Evolutionary conservation across 441 rosid genomes (phyloP).

Genomic region (Aquilaria agallochum): DNA sequence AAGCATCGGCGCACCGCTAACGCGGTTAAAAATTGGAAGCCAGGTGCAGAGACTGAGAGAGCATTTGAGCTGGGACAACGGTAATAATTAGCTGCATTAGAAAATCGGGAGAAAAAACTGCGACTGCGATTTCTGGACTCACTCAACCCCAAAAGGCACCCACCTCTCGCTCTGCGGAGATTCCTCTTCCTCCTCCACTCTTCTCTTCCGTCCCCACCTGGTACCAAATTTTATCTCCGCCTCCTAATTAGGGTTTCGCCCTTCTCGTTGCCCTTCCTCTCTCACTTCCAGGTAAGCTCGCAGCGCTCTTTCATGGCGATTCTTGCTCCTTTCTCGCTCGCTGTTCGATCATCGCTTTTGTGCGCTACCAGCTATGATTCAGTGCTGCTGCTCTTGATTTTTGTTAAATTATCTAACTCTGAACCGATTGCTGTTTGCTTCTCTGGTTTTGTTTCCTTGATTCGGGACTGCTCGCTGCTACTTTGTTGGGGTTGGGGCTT

Average conservation of each 20-base stretch:
- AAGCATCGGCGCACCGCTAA: too few species aligned
- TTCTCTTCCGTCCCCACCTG: constrained; percentile 6
- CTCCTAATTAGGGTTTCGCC: constrained; percentile 14
- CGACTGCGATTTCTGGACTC: too few species aligned
- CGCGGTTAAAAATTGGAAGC: too few species aligned
- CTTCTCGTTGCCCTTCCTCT: neutral
- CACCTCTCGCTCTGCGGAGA: too few species aligned
- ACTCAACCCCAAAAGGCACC: too few species aligned
- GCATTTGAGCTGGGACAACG: too few species aligned
- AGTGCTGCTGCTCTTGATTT: neutral
- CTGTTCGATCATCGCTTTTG: neutral
- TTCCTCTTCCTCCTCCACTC: constrained; percentile 3
- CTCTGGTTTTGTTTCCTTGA: neutral
- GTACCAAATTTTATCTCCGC: constrained; percentile 12
- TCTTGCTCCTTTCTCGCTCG: neutral
- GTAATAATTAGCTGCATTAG: too few species aligned
- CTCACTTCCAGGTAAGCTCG: constrained; percentile 18
- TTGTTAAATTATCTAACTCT: neutral
- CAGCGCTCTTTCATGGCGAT: neutral
- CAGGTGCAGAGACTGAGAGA: too few species aligned
- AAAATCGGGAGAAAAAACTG: too few species aligned
- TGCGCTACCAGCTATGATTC: neutral
- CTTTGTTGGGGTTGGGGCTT: neutral
- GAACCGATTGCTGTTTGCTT: neutral
- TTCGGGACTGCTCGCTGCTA: constrained; percentile 1